phyloP scores from a whole-genome alignment of 2,329 filamentous ascomycete species.

The Magnaporthales sp. region DNA sequence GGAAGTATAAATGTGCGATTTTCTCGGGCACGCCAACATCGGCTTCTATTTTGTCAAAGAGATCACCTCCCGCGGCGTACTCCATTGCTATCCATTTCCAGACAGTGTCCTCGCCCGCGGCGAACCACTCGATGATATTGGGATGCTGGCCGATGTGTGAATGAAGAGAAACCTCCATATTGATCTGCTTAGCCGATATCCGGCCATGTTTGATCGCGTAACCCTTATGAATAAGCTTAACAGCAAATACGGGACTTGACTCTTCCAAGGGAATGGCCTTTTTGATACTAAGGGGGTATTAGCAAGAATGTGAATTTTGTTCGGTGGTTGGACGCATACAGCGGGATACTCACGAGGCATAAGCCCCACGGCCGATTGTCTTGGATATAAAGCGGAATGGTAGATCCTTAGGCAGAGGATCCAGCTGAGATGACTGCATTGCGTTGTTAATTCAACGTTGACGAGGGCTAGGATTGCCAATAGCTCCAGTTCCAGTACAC shows the following conservation, averaged over 20 bases:
- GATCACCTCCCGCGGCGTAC: constrained; percentile 84
- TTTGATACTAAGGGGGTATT: constrained; percentile 58
- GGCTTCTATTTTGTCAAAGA: constrained; percentile 99
- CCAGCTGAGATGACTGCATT: constrained; percentile 58
- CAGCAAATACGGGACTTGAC: constrained; percentile 74
- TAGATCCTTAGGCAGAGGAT: constrained; percentile 73
- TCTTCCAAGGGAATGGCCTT: constrained; percentile 73
- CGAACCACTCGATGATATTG: constrained; percentile 91
- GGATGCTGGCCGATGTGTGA: constrained; percentile 79
- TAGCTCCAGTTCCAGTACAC: not conserved
- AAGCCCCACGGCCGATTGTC: constrained; percentile 92
- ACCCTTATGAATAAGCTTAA: constrained; percentile 98
- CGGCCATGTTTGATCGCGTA: constrained; percentile 86
- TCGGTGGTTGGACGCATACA: not conserved
- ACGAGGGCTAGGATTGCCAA: not conserved
- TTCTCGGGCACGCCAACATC: constrained; percentile 92
- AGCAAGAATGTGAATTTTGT: constrained; percentile 5
- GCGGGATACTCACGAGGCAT: constrained; percentile 67
- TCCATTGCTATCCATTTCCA: constrained; percentile 99
- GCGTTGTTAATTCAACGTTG: not conserved
- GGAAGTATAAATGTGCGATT: constrained; percentile 94
- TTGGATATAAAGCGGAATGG: constrained; percentile 94
- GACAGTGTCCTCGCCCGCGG: constrained; percentile 70
- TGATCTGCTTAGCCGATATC: constrained; percentile 79
- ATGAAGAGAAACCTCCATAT: constrained; percentile 87